These are phyloP conservation scores for Carpinus fangiana DNA, from an alignment of 306 rosid species.

Conservation along the genomic window DNA sequence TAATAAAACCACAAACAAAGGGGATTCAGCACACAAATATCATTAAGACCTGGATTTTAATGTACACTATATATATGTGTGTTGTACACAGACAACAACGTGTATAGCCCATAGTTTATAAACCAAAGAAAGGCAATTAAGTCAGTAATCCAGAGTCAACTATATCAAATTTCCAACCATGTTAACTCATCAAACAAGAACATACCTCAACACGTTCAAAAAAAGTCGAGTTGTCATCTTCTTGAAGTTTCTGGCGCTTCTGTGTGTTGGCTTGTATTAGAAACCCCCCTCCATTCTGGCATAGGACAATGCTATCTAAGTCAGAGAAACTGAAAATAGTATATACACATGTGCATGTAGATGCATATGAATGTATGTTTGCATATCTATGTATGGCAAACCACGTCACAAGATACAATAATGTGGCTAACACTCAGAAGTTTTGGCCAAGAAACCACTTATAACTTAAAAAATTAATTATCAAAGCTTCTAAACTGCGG, in stretches of 20 bases:
- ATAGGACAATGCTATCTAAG: background rate
- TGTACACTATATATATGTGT: background rate
- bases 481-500: background rate
- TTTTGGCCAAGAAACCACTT: background rate
- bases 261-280: conserved; percentile 94
- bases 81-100: too few relatives aligned
- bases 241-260: conserved; percentile 74
- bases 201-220: conserved; percentile 72
- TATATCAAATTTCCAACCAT: conserved; percentile 4
- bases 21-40: too few relatives aligned
- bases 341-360: background rate
- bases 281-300: conserved; percentile 65
- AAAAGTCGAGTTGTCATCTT: conserved; percentile 42
- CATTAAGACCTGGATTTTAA: background rate
- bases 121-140: background rate
- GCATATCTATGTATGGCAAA: background rate
- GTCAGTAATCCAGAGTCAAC: conserved; percentile 2
- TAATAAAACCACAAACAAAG: background rate
- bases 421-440: background rate
- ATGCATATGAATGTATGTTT: background rate
- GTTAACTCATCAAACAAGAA: conserved; percentile 19
- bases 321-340: background rate
- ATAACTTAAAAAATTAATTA: background rate
- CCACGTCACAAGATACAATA: background rate
- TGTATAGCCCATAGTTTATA: background rate